phyloP scores from a whole-genome alignment of 1,284 basidiomycete species.

The Puccinia triticina region DNA sequence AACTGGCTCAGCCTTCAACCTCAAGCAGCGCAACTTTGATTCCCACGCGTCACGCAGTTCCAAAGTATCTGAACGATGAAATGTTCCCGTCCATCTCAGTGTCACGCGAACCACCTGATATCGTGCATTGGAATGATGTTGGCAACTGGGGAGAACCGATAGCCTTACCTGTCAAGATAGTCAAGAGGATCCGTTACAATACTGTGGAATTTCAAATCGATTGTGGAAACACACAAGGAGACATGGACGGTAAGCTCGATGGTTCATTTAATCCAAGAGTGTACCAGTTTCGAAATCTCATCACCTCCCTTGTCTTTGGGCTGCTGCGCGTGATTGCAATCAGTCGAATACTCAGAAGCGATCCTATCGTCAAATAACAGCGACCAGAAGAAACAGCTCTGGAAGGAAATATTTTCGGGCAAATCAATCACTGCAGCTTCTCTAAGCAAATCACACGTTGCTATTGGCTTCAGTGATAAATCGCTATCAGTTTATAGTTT shows the following conservation, averaged over 20 bases:
- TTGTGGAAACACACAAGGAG: constrained; percentile 7
- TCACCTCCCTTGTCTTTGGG: not conserved
- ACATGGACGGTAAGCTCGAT: constrained; percentile 13
- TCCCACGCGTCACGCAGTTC: constrained; percentile 39
- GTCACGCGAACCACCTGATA: not conserved
- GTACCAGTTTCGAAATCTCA: not conserved
- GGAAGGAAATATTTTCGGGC: not conserved
- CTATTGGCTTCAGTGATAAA: constrained; percentile 13
- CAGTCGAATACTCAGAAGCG: not conserved
- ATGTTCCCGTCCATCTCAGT: not conserved
- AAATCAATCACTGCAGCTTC: constrained; percentile 18
- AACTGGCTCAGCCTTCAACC: constrained; percentile 28
- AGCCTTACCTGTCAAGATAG: not conserved
- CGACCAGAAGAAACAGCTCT: not conserved
- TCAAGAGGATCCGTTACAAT: not conserved
- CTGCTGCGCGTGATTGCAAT: not conserved
- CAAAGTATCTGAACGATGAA: not conserved
- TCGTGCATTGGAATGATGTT: constrained; percentile 16
- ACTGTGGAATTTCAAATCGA: not conserved
- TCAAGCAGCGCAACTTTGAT: constrained; percentile 27
- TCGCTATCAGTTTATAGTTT: not conserved
- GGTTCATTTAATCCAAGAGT: not conserved
- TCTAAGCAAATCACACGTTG: constrained; percentile 1
- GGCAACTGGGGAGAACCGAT: constrained; percentile 28
- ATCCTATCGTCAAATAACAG: not conserved